Evolutionary conservation across 257 asterid genomes (phyloP).

Genomic region (Sherardia arvensis): DNA sequence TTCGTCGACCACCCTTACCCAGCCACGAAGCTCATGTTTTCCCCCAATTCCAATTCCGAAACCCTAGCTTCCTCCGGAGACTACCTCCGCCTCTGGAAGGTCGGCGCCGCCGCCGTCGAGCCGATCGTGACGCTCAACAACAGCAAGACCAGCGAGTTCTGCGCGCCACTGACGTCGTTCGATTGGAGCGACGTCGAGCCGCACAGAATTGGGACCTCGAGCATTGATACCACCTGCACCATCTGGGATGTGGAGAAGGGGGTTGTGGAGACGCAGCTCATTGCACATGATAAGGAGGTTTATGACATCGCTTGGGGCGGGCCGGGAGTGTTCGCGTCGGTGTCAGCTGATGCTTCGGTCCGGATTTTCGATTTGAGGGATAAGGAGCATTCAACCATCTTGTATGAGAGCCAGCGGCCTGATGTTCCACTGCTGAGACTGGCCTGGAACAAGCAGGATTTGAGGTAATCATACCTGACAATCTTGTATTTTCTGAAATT

Average conservation of each 20-base stretch:
- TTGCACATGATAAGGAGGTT: slow-evolving; percentile 89
- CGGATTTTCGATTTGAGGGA: slow-evolving; percentile 83
- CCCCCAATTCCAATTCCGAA: too few relatives aligned
- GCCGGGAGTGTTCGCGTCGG: slow-evolving; percentile 79
- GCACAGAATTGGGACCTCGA: slow-evolving; percentile 66
- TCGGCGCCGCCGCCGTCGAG: slow-evolving; percentile 29
- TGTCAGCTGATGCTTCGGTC: slow-evolving; percentile 83
- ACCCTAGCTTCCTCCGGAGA: slow-evolving; percentile 76
- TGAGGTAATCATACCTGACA: slow-evolving; percentile 25
- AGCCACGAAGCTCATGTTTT: slow-evolving; percentile 73
- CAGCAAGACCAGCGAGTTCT: slow-evolving; percentile 63
- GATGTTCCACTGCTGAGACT: slow-evolving; percentile 74
- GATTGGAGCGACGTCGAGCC: slow-evolving; percentile 93
- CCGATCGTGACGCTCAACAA: slow-evolving; percentile 43
- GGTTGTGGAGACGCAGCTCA: slow-evolving; percentile 74
- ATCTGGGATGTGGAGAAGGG: slow-evolving; percentile 80
- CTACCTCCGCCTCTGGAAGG: slow-evolving; percentile 79
- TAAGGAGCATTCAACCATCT: slow-evolving; percentile 85
- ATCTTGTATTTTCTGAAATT: too few relatives aligned
- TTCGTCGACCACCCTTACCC: slow-evolving; percentile 85
- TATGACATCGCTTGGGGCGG: slow-evolving; percentile 97
- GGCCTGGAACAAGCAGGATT: slow-evolving; percentile 97
- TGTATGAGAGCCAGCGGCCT: slow-evolving; percentile 71
- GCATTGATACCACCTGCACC: slow-evolving; percentile 85
- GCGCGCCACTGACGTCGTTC: slow-evolving; percentile 81